Percentiles rank a stretch among this genome's conserved stretches.
Evolutionary conservation across 2,329 filamentous ascomycete species (phyloP).

Genomic region (Nannizziopsis arthrosporioides): DNA sequence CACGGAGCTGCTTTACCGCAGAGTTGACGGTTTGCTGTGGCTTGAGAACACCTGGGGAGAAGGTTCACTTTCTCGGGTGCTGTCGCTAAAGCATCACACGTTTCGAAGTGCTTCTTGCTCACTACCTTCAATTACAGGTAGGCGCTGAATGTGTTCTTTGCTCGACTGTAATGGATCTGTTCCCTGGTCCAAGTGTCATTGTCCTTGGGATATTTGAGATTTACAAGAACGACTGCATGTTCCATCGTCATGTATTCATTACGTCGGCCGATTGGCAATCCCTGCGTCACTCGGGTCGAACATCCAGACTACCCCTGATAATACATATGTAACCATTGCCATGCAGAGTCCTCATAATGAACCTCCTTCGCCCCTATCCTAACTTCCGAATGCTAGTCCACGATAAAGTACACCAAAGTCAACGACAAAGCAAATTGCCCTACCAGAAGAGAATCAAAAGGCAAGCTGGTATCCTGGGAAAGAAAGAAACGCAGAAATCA

Average conservation of each 20-base stretch:
- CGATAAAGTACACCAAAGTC: slow-evolving; percentile 5
- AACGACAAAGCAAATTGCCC: not conserved
- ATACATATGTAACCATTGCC: not conserved
- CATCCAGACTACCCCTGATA: not conserved
- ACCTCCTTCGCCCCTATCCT: not conserved
- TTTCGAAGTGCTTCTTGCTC: too few species aligned
- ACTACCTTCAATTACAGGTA: too few species aligned
- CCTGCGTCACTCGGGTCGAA: not conserved
- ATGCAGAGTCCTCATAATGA: not conserved
- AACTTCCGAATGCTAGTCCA: not conserved
- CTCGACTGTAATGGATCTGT: too few species aligned
- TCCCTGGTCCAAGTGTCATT: too few species aligned
- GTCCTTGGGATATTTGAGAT: too few species aligned
- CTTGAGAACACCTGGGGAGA: too few species aligned
- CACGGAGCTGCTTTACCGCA: not conserved
- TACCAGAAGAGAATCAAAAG: not conserved
- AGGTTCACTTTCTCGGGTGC: too few species aligned
- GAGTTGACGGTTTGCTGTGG: not conserved
- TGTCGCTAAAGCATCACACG: too few species aligned
- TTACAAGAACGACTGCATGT: too few species aligned
- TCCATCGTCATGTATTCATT: too few species aligned
- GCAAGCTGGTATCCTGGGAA: not conserved
- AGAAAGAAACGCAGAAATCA: not conserved
- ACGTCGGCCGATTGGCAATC: too few species aligned
- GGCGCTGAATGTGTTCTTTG: too few species aligned